These are phyloP conservation scores for Rhynchospora pubera DNA, from an alignment of 176 grass and related monocot species.

Conservation along the genomic window DNA sequence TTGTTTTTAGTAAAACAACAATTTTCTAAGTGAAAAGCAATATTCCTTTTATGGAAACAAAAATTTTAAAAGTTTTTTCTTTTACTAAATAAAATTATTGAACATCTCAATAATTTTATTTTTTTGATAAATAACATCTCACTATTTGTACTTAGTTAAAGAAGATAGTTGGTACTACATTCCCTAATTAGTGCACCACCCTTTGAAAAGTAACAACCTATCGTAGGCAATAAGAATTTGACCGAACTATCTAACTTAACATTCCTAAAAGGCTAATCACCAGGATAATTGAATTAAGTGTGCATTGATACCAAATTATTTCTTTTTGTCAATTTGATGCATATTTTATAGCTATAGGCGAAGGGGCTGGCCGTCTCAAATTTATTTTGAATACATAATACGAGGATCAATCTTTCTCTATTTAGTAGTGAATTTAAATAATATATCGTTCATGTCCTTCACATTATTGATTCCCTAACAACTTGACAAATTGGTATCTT, in stretches of 20 bases:
- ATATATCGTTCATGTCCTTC: not conserved
- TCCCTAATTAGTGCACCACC: not conserved
- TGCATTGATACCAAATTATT: not conserved
- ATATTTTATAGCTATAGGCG: not conserved
- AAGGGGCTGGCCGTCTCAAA: not conserved
- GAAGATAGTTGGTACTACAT: too few relatives aligned
- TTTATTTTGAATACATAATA: not conserved
- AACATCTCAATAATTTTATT: not conserved
- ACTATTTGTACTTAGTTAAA: not conserved
- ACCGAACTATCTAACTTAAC: not conserved
- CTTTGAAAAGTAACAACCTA: not conserved
- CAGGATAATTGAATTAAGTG: not conserved
- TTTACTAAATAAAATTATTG: not conserved
- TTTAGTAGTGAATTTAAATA: not conserved
- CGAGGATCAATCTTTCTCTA: constrained; percentile 16
- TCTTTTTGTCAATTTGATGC: not conserved
- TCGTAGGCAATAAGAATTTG: not conserved
- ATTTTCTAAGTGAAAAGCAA: too few relatives aligned
- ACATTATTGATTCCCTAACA: not conserved
- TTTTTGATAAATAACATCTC: not conserved
- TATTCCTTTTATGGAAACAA: too few relatives aligned
- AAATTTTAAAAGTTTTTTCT: too few relatives aligned
- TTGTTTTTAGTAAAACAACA: too few relatives aligned
- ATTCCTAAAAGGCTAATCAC: not conserved
- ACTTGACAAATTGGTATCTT: not conserved